A percentile compares a stretch with the other conserved stretches of the same genome.
Conservation (phyloP, 2,329 filamentous ascomycete species). For the Fusarium xyrophilum region DNA sequence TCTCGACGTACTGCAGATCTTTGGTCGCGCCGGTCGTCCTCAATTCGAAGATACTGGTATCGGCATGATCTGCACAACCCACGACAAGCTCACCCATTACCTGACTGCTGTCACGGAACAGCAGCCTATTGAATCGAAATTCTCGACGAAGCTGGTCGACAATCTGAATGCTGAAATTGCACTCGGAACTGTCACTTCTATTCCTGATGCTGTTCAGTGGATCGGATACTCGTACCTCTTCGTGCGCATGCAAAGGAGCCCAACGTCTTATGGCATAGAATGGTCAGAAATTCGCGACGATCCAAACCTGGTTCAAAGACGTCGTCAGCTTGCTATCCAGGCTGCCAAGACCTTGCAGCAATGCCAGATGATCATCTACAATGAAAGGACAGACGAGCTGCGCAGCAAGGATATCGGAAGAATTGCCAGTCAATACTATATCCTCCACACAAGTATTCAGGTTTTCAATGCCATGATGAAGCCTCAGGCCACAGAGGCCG, state of each 20-base stretch:
- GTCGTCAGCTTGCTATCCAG: constrained; percentile 85
- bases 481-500: constrained; percentile 83
- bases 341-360: constrained; percentile 86
- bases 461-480: constrained; percentile 97
- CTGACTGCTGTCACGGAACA: constrained; percentile 92
- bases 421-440: constrained; percentile 97
- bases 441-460: constrained; percentile 89
- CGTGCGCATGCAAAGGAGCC: constrained; percentile 93
- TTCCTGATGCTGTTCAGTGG: constrained; percentile 94
- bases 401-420: constrained; percentile 93
- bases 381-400: constrained; percentile 90
- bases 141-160: constrained; percentile 91
- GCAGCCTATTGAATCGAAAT: constrained; percentile 95
- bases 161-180: constrained; percentile 96
- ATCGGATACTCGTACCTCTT: constrained; percentile 98
- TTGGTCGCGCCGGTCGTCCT: constrained; percentile 95
- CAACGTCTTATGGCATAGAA: constrained; percentile 91
- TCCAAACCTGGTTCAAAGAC: constrained; percentile 82
- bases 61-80: constrained; percentile 95
- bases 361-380: constrained; percentile 99
- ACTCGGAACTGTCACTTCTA: constrained; percentile 91
- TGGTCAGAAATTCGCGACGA: constrained; percentile 91
- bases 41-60: constrained; percentile 98
- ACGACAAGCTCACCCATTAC: constrained; percentile 93
- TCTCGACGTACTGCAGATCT: constrained; percentile 95